Conservation (phyloP, 2,329 filamentous ascomycete genomes). For the Trichoderma sp. region DNA sequence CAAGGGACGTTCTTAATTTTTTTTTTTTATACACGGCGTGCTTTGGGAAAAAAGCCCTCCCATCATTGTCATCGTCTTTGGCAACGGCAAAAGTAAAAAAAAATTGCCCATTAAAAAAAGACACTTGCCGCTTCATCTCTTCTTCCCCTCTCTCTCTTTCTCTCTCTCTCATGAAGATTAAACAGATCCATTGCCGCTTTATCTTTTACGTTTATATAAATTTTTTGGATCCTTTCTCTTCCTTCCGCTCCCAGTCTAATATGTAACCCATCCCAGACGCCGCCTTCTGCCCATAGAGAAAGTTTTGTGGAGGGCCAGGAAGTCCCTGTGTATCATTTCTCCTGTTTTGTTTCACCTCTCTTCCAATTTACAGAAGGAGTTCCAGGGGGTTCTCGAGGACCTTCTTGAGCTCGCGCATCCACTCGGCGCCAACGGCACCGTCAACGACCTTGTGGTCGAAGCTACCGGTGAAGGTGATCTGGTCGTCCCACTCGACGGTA, state of each 20-base stretch:
- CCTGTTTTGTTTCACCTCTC: background rate
- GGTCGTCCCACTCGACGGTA: slow-evolving; percentile 87
- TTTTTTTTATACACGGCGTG: slow-evolving; percentile 43
- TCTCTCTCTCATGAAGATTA: slow-evolving; percentile 15
- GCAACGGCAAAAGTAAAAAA: slow-evolving; percentile 15
- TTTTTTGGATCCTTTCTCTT: slow-evolving; percentile 17
- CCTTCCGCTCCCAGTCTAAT: slow-evolving; percentile 27
- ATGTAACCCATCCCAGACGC: slow-evolving; percentile 26
- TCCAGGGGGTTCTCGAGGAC: slow-evolving; percentile 96
- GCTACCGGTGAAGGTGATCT: slow-evolving; percentile 91
- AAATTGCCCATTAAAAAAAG: background rate
- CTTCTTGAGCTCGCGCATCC: slow-evolving; percentile 96
- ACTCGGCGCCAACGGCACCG: slow-evolving; percentile 93
- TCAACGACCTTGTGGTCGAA: slow-evolving; percentile 99
- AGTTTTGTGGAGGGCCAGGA: background rate
- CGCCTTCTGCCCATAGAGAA: background rate
- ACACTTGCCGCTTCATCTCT: slow-evolving; percentile 4
- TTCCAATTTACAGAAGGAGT: slow-evolving; percentile 72
- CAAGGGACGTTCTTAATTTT: slow-evolving; percentile 37
- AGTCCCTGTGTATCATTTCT: background rate
- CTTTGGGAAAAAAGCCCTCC: slow-evolving; percentile 27
- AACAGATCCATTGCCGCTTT: slow-evolving; percentile 10
- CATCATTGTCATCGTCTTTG: slow-evolving; percentile 30
- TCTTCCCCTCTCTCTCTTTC: background rate
- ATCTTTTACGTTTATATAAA: background rate